These are phyloP conservation scores for Hypsizygus marmoreus DNA, from an alignment of 768 basidiomycete species.

Conservation along the genomic window DNA sequence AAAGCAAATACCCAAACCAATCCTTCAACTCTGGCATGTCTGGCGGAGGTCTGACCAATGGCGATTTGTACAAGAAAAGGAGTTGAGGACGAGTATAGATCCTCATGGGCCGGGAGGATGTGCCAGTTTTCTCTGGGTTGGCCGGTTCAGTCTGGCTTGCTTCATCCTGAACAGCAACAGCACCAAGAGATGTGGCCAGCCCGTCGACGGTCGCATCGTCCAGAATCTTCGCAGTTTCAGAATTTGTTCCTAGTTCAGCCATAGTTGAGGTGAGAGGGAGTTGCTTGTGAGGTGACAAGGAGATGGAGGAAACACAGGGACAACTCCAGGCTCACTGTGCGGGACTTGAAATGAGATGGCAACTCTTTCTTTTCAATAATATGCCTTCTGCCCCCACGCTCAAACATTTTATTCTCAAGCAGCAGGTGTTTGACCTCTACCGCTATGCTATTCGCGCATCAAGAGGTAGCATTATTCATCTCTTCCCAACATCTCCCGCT, in stretches of 20 bases:
- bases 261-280: conserved; percentile 14
- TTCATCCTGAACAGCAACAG: conserved; percentile 25
- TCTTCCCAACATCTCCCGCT: no score
- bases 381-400: conserved; percentile 40
- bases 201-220: conserved; percentile 23
- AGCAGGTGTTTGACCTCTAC: conserved; percentile 63
- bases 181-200: conserved; percentile 32
- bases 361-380: conserved; percentile 13
- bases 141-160: conserved; percentile 20
- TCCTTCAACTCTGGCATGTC: conserved; percentile 83
- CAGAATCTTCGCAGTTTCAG: conserved; percentile 4
- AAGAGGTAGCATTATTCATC: conserved; percentile 44
- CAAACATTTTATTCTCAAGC: conserved; percentile 75
- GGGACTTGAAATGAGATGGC: conserved; percentile 43
- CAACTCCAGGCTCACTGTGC: conserved; percentile 19
- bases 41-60: conserved; percentile 66
- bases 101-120: conserved; percentile 47
- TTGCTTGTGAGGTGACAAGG: conserved; percentile 8
- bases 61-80: conserved; percentile 71
- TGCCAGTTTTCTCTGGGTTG: conserved; percentile 29
- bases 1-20: conserved; percentile 80
- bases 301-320: conserved; percentile 15
- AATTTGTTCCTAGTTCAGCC: conserved; percentile 14
- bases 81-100: conserved; percentile 74
- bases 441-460: conserved; percentile 70